Conservation (phyloP, 2,329 filamentous ascomycete genomes). For the Plectosphaerella cucumerina region DNA sequence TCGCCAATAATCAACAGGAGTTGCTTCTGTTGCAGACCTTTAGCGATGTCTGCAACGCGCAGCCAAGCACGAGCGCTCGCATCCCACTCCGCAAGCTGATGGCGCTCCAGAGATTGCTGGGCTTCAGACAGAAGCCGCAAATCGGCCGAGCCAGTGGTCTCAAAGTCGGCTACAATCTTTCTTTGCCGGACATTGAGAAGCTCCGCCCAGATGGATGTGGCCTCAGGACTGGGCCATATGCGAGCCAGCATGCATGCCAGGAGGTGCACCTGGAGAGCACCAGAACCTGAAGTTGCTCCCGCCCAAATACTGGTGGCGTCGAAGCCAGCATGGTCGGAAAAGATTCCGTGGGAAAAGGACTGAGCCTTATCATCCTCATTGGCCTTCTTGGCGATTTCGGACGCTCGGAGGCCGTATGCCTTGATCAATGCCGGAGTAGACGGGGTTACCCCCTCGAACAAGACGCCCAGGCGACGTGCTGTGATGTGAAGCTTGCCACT, state of each 20-base stretch:
- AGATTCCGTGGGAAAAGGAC: slow-evolving; percentile 8
- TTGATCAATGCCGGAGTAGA: slow-evolving; percentile 23
- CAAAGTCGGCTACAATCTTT: slow-evolving; percentile 3
- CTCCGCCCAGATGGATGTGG: slow-evolving; percentile 22
- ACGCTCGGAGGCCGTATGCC: slow-evolving; percentile 28
- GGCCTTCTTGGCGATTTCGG: slow-evolving; percentile 17
- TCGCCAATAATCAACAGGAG: no score
- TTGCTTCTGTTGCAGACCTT: no score
- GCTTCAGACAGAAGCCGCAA: no score
- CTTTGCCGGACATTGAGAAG: slow-evolving; percentile 14
- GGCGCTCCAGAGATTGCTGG: no score
- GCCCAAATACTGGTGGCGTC: slow-evolving; percentile 31
- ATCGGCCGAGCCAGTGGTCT: neutral
- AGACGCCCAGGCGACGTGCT: slow-evolving; percentile 29
- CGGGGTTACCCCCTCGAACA: slow-evolving; percentile 29
- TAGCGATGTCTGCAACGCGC: no score
- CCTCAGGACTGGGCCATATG: slow-evolving; percentile 17
- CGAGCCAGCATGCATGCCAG: slow-evolving; percentile 24
- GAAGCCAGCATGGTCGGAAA: slow-evolving; percentile 17
- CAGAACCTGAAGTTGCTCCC: slow-evolving; percentile 25
- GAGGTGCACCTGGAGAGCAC: slow-evolving; percentile 23
- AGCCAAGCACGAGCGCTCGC: no score
- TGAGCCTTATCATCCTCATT: neutral
- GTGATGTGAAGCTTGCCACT: slow-evolving; percentile 11
- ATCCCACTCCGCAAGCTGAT: no score